Evolutionary conservation across 1,139 yeast genomes (phyloP).

Genomic region (Pichia sp.): DNA sequence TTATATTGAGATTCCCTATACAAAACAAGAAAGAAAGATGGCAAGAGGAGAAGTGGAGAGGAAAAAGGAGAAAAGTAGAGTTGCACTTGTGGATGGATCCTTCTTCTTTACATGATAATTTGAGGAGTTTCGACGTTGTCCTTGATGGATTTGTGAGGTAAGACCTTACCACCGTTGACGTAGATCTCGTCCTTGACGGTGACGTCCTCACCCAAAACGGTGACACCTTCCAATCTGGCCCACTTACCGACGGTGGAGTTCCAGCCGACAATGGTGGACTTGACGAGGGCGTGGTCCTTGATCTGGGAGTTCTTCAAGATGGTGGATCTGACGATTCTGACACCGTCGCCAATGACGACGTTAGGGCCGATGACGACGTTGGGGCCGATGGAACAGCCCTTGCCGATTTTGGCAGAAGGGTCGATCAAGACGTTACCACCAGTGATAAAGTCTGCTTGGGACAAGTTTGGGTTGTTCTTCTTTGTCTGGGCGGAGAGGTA

Average conservation of each 20-base stretch:
- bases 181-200: slow-evolving; percentile 97
- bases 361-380: slow-evolving; percentile 98
- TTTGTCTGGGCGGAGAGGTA: slow-evolving; percentile 84
- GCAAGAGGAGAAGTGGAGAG: neutral
- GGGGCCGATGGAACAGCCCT: slow-evolving; percentile 95
- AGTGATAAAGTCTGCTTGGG: slow-evolving; percentile 66
- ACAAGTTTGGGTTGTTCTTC: slow-evolving; percentile 68
- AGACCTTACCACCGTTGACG: slow-evolving; percentile 98
- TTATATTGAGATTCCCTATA: neutral
- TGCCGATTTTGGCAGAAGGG: slow-evolving; percentile 90
- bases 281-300: slow-evolving; percentile 97
- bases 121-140: slow-evolving; percentile 96
- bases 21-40: neutral
- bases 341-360: slow-evolving; percentile 96
- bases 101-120: slow-evolving; percentile 78
- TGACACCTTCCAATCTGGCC: slow-evolving; percentile 98
- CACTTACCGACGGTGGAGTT: slow-evolving; percentile 96
- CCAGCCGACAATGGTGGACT: slow-evolving; percentile 99
- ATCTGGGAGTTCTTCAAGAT: slow-evolving; percentile 86
- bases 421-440: slow-evolving; percentile 95
- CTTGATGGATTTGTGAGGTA: slow-evolving; percentile 97
- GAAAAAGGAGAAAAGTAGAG: neutral
- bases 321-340: slow-evolving; percentile 94
- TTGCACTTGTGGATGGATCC: neutral
- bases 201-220: slow-evolving; percentile 98